These are phyloP conservation scores for Cytospora piceicola DNA, from an alignment of 2,329 filamentous ascomycete genomes.

Conservation along the genomic window DNA sequence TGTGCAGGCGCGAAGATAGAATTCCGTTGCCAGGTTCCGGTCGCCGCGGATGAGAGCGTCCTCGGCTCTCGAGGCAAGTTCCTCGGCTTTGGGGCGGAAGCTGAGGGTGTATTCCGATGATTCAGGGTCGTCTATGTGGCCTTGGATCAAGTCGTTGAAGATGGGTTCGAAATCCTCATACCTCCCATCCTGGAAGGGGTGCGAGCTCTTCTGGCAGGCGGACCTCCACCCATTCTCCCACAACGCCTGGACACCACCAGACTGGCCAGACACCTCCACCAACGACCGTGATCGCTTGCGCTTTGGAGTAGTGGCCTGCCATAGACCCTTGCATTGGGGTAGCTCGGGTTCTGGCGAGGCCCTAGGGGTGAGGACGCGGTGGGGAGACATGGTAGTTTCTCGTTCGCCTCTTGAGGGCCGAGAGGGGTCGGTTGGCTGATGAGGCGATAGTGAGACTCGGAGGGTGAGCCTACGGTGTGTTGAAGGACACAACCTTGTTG, in stretches of 20 bases:
- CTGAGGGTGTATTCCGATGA: constrained; percentile 66
- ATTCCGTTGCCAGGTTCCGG: constrained; percentile 57
- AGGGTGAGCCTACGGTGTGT: constrained; percentile 7
- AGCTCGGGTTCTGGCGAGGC: constrained; percentile 22
- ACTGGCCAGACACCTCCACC: background rate
- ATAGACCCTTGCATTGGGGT: constrained; percentile 41
- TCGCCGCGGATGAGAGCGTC: constrained; percentile 56
- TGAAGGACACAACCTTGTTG: constrained; percentile 29
- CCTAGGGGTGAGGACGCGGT: constrained; percentile 24
- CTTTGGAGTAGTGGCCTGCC: constrained; percentile 34
- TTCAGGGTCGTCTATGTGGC: constrained; percentile 67
- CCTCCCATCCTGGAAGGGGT: constrained; percentile 75
- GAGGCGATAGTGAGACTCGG: background rate
- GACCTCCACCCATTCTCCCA: constrained; percentile 80
- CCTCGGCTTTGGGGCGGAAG: constrained; percentile 64
- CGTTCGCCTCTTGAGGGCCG: background rate
- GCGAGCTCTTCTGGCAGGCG: constrained; percentile 52
- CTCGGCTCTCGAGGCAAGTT: constrained; percentile 55
- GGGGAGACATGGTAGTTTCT: constrained; percentile 18
- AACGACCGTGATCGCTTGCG: constrained; percentile 15
- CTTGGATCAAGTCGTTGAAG: constrained; percentile 64
- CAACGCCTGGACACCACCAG: constrained; percentile 52
- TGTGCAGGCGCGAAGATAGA: constrained; percentile 67
- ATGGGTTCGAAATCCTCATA: constrained; percentile 72
- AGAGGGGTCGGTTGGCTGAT: too few species aligned